A percentile compares a stretch with the other conserved stretches of the same genome.
Evolutionary conservation across 169 alveolate species (phyloP).

Genomic region (Eimeria zaria): DNA sequence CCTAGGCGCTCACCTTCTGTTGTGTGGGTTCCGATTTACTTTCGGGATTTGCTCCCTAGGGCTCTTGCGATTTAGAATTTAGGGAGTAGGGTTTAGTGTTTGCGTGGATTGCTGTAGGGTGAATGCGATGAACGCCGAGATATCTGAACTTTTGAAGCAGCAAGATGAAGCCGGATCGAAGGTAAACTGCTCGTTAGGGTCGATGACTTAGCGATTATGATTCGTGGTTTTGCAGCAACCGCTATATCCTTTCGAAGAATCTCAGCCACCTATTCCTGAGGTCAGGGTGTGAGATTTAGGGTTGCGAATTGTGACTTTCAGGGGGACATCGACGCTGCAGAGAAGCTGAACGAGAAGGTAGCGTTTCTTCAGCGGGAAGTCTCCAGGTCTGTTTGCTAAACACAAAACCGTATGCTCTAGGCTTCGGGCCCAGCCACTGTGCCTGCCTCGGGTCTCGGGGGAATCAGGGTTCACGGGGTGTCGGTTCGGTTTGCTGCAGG

Average conservation of each 20-base stretch:
- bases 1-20: background rate
- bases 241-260: background rate
- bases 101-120: constrained; percentile 56
- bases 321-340: constrained; percentile 89
- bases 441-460: background rate
- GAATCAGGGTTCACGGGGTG: background rate
- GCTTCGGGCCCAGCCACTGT: background rate
- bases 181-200: constrained; percentile 75
- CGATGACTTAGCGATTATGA: constrained; percentile 10
- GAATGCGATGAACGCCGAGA: constrained; percentile 86
- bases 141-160: constrained; percentile 86
- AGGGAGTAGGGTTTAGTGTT: constrained; percentile 20
- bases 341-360: constrained; percentile 87
- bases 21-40: background rate
- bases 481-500: background rate
- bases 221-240: background rate
- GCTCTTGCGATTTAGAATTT: background rate
- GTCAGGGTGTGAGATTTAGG: constrained; percentile 1
- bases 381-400: constrained; percentile 38
- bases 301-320: constrained; percentile 7
- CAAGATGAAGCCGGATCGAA: constrained; percentile 89
- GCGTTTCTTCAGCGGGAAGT: constrained; percentile 86
- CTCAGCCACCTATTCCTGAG: background rate
- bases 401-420: constrained; percentile 18
- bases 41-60: background rate